Percentiles rank a stretch among this genome's conserved stretches.
phyloP scores from a whole-genome alignment of 371 early-diverging fungal genomes.

The Zychaea mexicana region DNA sequence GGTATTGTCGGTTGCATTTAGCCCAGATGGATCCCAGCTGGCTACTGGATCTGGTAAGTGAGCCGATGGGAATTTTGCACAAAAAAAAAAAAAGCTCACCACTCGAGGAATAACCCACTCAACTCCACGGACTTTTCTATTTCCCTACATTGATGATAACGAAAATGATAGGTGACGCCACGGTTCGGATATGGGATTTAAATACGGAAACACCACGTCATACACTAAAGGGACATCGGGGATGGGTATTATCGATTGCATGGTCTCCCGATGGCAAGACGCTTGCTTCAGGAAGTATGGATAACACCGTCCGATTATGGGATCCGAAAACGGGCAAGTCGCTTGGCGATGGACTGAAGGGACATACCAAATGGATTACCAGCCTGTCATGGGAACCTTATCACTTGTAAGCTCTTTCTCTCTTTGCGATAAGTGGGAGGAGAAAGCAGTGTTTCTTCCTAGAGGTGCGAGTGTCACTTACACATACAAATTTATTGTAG shows the following conservation, averaged over 20 bases:
- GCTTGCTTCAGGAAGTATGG: constrained; percentile 95
- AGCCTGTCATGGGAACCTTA: constrained; percentile 92
- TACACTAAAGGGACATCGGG: constrained; percentile 79
- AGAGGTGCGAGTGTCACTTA: too few species aligned
- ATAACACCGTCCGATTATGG: constrained; percentile 89
- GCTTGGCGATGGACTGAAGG: constrained; percentile 79
- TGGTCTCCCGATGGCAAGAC: constrained; percentile 91
- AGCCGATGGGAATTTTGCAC: too few species aligned
- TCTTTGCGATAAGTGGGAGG: background rate
- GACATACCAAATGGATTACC: constrained; percentile 91
- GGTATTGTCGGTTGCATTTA: constrained; percentile 84
- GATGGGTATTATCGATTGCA: constrained; percentile 93
- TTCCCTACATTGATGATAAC: background rate
- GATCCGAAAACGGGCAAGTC: constrained; percentile 82
- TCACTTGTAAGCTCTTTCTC: constrained; percentile 64
- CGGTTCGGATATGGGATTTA: constrained; percentile 97
- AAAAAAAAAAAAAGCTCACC: background rate
- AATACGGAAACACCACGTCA: constrained; percentile 88
- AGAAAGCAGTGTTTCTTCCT: background rate
- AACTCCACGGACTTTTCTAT: too few species aligned
- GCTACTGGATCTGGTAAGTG: constrained; percentile 85
- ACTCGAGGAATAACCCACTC: too few species aligned
- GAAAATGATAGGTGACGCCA: constrained; percentile 73
- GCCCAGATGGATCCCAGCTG: constrained; percentile 90
- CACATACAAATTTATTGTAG: constrained; percentile 18